Percentiles rank a stretch among this genome's conserved stretches.
phyloP scores from a whole-genome alignment of 345 rosid species.

The Eucalyptus brandiana region DNA sequence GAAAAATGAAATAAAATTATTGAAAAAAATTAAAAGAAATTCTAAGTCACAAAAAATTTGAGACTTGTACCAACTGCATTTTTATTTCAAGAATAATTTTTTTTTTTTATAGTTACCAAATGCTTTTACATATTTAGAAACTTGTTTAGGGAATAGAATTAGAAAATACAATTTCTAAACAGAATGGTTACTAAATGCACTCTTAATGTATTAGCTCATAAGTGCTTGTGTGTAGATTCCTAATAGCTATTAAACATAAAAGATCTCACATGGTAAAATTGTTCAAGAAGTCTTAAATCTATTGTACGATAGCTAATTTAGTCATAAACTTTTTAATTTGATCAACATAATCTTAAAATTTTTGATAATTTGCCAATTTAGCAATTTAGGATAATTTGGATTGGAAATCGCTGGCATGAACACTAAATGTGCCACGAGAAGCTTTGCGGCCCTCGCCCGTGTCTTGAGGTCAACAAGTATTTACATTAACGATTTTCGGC shows the following conservation, averaged over 20 bases:
- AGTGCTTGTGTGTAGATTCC: background rate
- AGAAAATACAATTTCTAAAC: too few relatives aligned
- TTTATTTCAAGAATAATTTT: too few relatives aligned
- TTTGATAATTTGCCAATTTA: background rate
- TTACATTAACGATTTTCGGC: fast-evolving
- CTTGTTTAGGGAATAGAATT: too few relatives aligned
- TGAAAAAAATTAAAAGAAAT: too few relatives aligned
- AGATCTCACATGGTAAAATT: background rate
- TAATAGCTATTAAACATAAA: background rate
- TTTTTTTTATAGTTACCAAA: too few relatives aligned
- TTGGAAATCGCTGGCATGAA: fast-evolving
- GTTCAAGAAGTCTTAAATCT: background rate
- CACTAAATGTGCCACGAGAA: fast-evolving
- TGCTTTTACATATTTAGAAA: too few relatives aligned
- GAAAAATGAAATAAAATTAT: too few relatives aligned
- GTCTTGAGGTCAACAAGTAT: background rate
- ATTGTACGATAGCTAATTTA: background rate
- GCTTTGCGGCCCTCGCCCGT: fast-evolving
- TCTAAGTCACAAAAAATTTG: too few relatives aligned
- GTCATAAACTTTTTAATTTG: too few relatives aligned
- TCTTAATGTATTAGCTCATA: background rate
- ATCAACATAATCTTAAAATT: too few relatives aligned
- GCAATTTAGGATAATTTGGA: fast-evolving
- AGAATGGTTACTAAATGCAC: fast-evolving
- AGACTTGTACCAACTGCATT: too few relatives aligned